Conservation (phyloP, 1,284 basidiomycete genomes). For the Rhodotorula sp. region DNA sequence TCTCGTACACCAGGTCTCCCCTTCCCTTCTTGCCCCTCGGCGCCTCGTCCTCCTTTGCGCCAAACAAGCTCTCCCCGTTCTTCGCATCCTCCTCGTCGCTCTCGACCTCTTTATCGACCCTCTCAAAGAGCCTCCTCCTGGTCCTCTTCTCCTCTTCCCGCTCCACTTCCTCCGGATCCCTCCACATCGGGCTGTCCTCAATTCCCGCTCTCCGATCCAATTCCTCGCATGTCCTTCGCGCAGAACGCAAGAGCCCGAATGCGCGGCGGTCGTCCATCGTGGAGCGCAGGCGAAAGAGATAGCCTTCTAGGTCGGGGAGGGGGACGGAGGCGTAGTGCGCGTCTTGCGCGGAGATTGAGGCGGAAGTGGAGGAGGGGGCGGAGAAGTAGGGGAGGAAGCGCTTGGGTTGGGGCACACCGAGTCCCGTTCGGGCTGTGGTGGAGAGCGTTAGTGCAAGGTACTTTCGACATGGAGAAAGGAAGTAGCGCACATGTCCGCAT, state of each 20-base stretch:
- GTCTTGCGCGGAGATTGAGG: not conserved
- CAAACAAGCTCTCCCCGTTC: not conserved
- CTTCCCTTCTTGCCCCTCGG: conserved; percentile 6
- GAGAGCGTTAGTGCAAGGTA: not conserved
- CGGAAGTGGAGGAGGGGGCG: not conserved
- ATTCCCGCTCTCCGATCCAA: conserved; percentile 38
- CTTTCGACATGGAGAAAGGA: not conserved
- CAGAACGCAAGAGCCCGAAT: conserved; percentile 30
- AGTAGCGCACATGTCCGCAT: conserved; percentile 34
- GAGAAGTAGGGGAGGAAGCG: conserved; percentile 6
- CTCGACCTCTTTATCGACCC: conserved; percentile 20
- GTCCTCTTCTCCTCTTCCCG: conserved; percentile 8
- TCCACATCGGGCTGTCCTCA: conserved; percentile 37
- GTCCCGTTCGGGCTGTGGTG: conserved; percentile 26
- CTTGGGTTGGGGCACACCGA: conserved; percentile 23
- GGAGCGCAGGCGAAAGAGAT: conserved; percentile 20
- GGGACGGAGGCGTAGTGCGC: not conserved
- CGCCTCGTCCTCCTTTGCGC: no score
- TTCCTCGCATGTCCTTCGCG: conserved; percentile 38
- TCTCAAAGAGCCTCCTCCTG: conserved; percentile 16
- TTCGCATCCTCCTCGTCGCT: conserved; percentile 19
- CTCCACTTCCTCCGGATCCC: conserved; percentile 39
- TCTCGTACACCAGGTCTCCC: conserved; percentile 25
- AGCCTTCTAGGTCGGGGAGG: conserved; percentile 16
- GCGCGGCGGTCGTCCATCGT: conserved; percentile 30